A percentile compares a stretch with the other conserved stretches of the same genome.
Conservation (phyloP, 2,329 filamentous ascomycete species). For the Xylaria sp. region DNA sequence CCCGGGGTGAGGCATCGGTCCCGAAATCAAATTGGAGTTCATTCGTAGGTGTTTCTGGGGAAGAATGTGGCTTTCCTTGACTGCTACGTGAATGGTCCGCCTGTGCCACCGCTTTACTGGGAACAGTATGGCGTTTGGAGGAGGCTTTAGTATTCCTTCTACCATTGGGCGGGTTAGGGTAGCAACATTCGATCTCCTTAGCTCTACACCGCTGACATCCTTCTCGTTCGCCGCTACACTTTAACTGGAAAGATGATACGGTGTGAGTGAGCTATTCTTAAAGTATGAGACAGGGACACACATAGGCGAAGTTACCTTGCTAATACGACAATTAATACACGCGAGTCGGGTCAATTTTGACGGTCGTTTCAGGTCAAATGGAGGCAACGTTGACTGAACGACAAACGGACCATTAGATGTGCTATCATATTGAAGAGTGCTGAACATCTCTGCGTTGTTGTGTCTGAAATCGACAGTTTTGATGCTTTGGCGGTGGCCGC, state of each 20-base stretch:
- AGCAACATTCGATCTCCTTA: constrained; percentile 9
- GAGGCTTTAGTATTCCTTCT: constrained; percentile 1
- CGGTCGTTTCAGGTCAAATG: constrained; percentile 9
- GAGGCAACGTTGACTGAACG: neutral
- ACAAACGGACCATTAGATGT: neutral
- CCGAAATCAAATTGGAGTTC: neutral
- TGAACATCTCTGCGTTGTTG: neutral
- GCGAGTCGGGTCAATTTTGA: constrained; percentile 2
- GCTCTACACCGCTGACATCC: constrained; percentile 7
- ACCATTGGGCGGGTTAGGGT: constrained; percentile 3
- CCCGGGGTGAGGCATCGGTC: neutral
- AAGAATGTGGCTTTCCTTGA: neutral
- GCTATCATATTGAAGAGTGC: constrained; percentile 5
- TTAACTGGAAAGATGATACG: constrained; percentile 6
- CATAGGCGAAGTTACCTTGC: constrained; percentile 2
- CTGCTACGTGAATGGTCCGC: neutral
- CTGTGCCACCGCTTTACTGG: neutral
- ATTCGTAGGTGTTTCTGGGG: neutral
- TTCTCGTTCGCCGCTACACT: constrained; percentile 11
- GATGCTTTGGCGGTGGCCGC: neutral
- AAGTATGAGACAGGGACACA: neutral
- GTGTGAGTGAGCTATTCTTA: neutral
- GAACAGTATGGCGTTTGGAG: constrained; percentile 2
- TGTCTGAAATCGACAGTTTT: neutral
- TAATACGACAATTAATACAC: constrained; percentile 15